Evolutionary conservation across 306 rosid genomes (phyloP), one percentile per base, ranked within the genome.

Genomic region (Rosa rugosa): DNA sequence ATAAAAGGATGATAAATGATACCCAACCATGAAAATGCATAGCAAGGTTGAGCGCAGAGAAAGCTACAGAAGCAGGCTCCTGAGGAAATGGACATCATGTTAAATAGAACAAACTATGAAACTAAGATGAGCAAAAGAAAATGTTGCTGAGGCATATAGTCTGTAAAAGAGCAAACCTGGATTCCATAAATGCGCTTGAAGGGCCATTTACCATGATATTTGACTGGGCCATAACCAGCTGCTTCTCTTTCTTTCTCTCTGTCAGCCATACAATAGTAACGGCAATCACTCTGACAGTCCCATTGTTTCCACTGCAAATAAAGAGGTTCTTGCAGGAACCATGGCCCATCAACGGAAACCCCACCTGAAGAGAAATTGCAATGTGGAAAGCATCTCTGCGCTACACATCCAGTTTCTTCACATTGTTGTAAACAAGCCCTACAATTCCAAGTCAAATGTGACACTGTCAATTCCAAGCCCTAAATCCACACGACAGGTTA

Each of bases 181-280:
- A 93, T 91, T 73, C 94, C 92, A 69, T 71, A 85, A 42, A 88
- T 77, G 54, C 91, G 91, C 88, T 69, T 66, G 78, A 89, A 87
- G 45, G 96, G 98, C 94, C 97, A 91, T 88, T 91, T 93, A n/a
- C 94, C 94, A 82, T 89, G 89, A 81, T 89, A 91, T 85, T 93
- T 89, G 75, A 89, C 86, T 17, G 91, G 94, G 74, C 40, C 82
- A 69, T 73, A 6, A 41, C 84, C 80, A 23, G 68, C 84, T 64
- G 76, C 79, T 80, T 83, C 87, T 83, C 93, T 85, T 77, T 88
- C 89, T 51, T 82, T 77, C 87, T 93, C 96, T 75, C 84, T 86
- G 65, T 88, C 89, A 71, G 89, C 49, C 92, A 93, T 93, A 81
- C 96, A 93, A 62, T 88, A 25, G 79, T 93, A 91, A 49, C 79